These are phyloP conservation scores for Phytophthora pini DNA, from an alignment of 352 stramenopile genomes.

Conservation along the genomic window DNA sequence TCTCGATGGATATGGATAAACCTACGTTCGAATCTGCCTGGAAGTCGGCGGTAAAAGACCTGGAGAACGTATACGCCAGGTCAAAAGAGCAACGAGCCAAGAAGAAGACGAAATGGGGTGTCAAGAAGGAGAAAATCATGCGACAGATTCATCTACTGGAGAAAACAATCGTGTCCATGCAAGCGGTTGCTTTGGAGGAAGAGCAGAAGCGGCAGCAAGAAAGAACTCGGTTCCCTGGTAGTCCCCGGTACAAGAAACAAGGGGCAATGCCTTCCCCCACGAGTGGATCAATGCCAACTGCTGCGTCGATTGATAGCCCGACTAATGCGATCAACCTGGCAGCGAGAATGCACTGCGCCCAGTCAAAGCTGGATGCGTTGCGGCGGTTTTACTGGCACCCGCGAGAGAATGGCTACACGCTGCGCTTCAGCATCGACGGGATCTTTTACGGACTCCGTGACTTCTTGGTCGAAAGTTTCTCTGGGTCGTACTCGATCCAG, in stretches of 20 bases:
- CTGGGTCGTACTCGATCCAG: conserved; percentile 61
- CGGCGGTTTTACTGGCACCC: conserved; percentile 76
- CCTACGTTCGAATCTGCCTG: conserved; percentile 55
- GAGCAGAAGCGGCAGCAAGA: conserved; percentile 48
- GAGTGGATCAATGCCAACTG: conserved; percentile 18
- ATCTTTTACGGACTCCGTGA: conserved; percentile 82
- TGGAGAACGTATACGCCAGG: conserved; percentile 57
- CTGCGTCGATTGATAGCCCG: conserved; percentile 39
- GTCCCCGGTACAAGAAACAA: conserved; percentile 29
- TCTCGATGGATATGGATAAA: conserved; percentile 62
- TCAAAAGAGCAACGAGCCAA: conserved; percentile 50
- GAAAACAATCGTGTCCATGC: conserved; percentile 74
- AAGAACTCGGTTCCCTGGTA: conserved; percentile 40
- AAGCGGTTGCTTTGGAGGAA: conserved; percentile 58
- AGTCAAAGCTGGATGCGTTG: conserved; percentile 75
- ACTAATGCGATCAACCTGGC: conserved; percentile 62
- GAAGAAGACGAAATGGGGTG: conserved; percentile 55
- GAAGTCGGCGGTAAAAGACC: conserved; percentile 49
- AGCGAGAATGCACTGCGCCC: conserved; percentile 61
- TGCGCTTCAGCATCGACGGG: conserved; percentile 80
- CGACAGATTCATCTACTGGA: conserved; percentile 76
- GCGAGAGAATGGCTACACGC: conserved; percentile 73
- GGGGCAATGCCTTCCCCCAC: conserved; percentile 25
- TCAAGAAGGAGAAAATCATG: conserved; percentile 74
- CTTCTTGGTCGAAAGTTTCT: conserved; percentile 75